These are phyloP conservation scores for Pyrenopolyporus hunteri DNA, from an alignment of 495 filamentous ascomycete genomes.

Conservation along the genomic window DNA sequence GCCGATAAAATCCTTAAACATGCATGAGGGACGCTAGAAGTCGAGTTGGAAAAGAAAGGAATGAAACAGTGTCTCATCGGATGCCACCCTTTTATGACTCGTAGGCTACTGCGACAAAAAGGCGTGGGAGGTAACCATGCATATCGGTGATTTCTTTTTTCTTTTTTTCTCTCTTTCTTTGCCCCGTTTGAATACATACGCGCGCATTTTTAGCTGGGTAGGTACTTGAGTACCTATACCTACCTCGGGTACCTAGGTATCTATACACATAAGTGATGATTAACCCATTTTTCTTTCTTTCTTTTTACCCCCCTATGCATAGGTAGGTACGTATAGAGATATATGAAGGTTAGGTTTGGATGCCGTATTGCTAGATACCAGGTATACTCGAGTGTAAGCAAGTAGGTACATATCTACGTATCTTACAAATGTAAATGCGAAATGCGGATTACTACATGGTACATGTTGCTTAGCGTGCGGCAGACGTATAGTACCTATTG, in stretches of 20 bases:
- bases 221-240: no score
- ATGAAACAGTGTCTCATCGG: conserved; percentile 13
- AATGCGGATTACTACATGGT: not conserved
- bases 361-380: no score
- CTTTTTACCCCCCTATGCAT: no score
- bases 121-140: not conserved
- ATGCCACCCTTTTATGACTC: conserved; percentile 1
- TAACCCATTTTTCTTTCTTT: no score
- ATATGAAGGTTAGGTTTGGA: no score
- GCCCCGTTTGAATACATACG: not conserved
- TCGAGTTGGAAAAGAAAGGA: conserved; percentile 8
- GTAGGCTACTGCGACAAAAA: not conserved
- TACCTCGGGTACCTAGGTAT: no score
- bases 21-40: not conserved
- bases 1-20: not conserved
- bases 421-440: not conserved
- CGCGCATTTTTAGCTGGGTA: no score
- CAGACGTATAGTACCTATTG: not conserved
- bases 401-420: no score
- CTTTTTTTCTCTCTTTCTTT: not conserved
- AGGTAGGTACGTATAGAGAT: no score
- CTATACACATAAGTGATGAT: no score
- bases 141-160: no score
- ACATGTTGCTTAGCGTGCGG: not conserved
- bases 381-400: no score